Evolutionary conservation across 805 yeast species (phyloP).

Genomic region (Candida mattraensis): DNA sequence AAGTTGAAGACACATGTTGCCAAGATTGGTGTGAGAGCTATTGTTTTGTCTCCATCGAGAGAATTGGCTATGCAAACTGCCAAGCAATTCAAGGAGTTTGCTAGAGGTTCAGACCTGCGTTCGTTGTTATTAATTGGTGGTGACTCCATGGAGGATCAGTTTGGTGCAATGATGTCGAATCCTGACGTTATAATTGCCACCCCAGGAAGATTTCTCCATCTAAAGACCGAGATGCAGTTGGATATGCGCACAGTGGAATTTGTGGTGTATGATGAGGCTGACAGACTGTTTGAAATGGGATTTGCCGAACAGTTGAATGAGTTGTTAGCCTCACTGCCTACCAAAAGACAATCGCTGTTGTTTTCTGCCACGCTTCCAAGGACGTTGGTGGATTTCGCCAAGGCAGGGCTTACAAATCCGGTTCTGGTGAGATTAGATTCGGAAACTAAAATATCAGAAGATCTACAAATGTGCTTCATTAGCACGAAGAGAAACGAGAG

Average conservation of each 20-base stretch:
- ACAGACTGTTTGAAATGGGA: slow-evolving; percentile 94
- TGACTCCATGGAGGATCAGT: slow-evolving; percentile 97
- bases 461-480: slow-evolving; percentile 86
- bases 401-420: slow-evolving; percentile 93
- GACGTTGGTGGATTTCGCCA: slow-evolving; percentile 92
- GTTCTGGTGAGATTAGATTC: slow-evolving; percentile 90
- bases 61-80: slow-evolving; percentile 93
- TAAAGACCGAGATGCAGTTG: slow-evolving; percentile 91
- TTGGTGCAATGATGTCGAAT: slow-evolving; percentile 84
- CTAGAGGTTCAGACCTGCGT: slow-evolving; percentile 80
- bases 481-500: slow-evolving; percentile 80
- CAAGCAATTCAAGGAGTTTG: slow-evolving; percentile 84
- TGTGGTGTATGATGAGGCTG: slow-evolving; percentile 96
- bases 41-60: slow-evolving; percentile 91
- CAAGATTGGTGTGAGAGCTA: slow-evolving; percentile 84
- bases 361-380: slow-evolving; percentile 95
- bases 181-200: slow-evolving; percentile 97
- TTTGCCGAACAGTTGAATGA: slow-evolving; percentile 92
- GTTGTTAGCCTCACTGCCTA: slow-evolving; percentile 77
- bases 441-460: slow-evolving; percentile 86
- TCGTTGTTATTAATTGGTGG: slow-evolving; percentile 90
- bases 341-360: slow-evolving; percentile 80
- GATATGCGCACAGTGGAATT: slow-evolving; percentile 83
- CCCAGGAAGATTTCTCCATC: slow-evolving; percentile 95
- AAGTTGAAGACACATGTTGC: slow-evolving; percentile 80